Conservation (phyloP, 768 basidiomycete genomes). For the Amanita exitialis region DNA sequence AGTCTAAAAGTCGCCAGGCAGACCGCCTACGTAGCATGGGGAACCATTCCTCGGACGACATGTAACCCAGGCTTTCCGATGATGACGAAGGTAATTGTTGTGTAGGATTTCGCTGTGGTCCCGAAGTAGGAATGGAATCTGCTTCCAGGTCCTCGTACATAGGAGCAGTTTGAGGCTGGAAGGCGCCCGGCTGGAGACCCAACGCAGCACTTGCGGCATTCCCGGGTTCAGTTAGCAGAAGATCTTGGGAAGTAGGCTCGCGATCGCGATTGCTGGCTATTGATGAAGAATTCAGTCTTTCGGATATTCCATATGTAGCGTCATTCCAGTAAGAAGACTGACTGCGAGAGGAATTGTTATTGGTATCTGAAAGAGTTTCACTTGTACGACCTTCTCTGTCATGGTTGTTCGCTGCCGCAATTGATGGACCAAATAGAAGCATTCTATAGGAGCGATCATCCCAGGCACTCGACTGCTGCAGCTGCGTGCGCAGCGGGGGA, state of each 20-base stretch:
- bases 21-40: constrained; percentile 1
- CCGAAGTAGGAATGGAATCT: not conserved
- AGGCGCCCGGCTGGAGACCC: not conserved
- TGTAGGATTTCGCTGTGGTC: not conserved
- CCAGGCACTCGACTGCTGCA: constrained; percentile 1
- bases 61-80: constrained; percentile 4
- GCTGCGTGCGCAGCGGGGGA: constrained; percentile 5
- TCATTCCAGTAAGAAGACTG: not conserved
- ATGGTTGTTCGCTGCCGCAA: not conserved
- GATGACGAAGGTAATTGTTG: constrained; percentile 3
- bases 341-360: not conserved
- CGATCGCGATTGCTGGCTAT: not conserved
- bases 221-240: not conserved
- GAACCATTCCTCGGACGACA: constrained; percentile 5
- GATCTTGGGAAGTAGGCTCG: not conserved
- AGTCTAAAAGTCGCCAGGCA: constrained; percentile 6
- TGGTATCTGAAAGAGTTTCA: not conserved
- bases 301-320: not conserved
- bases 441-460: constrained; percentile 3
- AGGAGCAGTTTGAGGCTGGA: not conserved
- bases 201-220: not conserved
- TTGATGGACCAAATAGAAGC: not conserved
- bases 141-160: not conserved
- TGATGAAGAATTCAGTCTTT: not conserved
- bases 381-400: not conserved